phyloP scores from a whole-genome alignment of 2,329 filamentous ascomycete genomes.

The Microcyclosporella mali region DNA sequence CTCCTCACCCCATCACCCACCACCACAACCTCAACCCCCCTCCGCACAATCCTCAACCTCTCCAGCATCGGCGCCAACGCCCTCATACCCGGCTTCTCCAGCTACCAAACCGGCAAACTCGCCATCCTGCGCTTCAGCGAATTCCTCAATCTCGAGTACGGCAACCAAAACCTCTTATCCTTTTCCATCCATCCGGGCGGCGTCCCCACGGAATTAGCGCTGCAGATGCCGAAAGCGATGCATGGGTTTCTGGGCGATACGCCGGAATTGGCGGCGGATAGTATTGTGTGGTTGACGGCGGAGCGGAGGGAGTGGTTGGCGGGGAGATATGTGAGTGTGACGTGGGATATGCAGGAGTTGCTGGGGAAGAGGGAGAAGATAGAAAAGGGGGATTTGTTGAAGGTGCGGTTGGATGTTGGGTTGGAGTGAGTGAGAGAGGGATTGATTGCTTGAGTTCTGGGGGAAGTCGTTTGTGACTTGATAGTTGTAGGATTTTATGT shows the following conservation, averaged over 20 bases:
- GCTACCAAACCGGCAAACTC: constrained; percentile 45
- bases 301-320: constrained; percentile 35
- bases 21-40: constrained; percentile 16
- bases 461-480: too few species aligned
- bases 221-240: constrained; percentile 31
- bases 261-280: constrained; percentile 28
- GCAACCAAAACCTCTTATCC: constrained; percentile 38
- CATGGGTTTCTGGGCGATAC: constrained; percentile 25
- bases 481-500: too few species aligned
- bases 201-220: constrained; percentile 40
- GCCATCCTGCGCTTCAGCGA: constrained; percentile 43
- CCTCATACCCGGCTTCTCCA: constrained; percentile 27
- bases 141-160: constrained; percentile 41
- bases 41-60: constrained; percentile 41
- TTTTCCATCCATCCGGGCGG: constrained; percentile 43
- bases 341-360: constrained; percentile 38
- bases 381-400: constrained; percentile 32
- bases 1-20: too few species aligned
- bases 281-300: constrained; percentile 30
- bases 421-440: too few species aligned
- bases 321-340: constrained; percentile 33
- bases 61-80: constrained; percentile 38
- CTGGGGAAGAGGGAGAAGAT: constrained; percentile 31
- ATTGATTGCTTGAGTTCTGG: too few species aligned
- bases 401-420: constrained; percentile 26